These are phyloP conservation scores for Neospermospora avenae DNA, from an alignment of 2,329 filamentous ascomycete species.

Conservation along the genomic window DNA sequence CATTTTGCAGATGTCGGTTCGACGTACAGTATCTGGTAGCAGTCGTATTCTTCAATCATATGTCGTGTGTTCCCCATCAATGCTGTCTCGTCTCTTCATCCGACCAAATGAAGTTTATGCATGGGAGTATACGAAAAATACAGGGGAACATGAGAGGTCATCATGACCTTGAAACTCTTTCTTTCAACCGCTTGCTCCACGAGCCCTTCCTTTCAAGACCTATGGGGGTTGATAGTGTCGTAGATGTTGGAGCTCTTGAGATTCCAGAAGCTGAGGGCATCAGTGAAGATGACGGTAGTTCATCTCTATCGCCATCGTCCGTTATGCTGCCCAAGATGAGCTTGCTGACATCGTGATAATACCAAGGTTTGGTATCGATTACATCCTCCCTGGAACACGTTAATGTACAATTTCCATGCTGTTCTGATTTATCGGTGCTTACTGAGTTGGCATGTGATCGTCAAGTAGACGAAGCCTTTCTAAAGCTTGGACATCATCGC, in stretches of 20 bases:
- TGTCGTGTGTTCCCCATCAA: no score
- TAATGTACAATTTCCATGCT: neutral
- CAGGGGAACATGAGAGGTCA: no score
- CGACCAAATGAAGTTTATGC: no score
- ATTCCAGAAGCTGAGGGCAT: neutral
- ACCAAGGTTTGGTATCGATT: conserved; percentile 7
- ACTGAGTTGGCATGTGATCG: neutral
- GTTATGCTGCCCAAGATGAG: conserved; percentile 7
- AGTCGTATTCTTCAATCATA: no score
- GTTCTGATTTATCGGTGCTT: neutral
- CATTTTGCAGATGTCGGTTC: no score
- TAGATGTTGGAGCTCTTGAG: neutral
- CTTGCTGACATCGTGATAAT: neutral
- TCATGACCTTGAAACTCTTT: no score
- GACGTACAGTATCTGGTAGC: no score
- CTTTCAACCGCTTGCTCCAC: no score
- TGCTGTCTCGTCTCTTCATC: no score
- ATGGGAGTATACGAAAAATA: no score
- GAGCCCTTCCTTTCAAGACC: no score
- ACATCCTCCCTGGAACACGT: neutral
- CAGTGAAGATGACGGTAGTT: neutral
- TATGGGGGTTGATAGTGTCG: neutral
- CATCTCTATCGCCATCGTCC: neutral
- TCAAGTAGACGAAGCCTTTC: conserved; percentile 1
- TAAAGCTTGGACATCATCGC: neutral